A percentile compares a stretch with the other conserved stretches of the same genome.
Evolutionary conservation across 78 protist species (phyloP).

Genomic region (Chrysochromulina parva): DNA sequence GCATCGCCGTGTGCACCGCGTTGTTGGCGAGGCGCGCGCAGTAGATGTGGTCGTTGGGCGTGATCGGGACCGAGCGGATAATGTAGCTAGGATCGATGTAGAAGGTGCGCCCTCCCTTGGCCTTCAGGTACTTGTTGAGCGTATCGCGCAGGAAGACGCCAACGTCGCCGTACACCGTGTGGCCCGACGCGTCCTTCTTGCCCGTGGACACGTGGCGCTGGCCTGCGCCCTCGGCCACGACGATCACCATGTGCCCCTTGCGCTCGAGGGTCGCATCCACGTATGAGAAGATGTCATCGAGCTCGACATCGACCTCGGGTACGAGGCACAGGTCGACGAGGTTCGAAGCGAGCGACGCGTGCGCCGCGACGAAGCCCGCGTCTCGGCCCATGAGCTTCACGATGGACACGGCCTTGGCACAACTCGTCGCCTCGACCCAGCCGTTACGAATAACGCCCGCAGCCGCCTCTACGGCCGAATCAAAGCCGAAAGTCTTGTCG

Average conservation of each 20-base stretch:
- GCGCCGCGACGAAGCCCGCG: slow-evolving; percentile 65
- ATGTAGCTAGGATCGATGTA: slow-evolving; percentile 73
- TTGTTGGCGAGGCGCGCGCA: slow-evolving; percentile 47
- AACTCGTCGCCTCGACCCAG: neutral
- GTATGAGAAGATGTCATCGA: neutral
- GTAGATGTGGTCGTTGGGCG: slow-evolving; percentile 36
- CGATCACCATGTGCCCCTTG: slow-evolving; percentile 50
- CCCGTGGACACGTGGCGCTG: neutral
- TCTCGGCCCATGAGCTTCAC: slow-evolving; percentile 80
- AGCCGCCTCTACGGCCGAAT: slow-evolving; percentile 68
- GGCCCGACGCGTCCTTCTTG: slow-evolving; percentile 46
- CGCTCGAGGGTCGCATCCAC: neutral
- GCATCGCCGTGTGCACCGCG: slow-evolving; percentile 67
- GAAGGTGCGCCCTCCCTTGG: neutral
- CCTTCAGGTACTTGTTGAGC: neutral
- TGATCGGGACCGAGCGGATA: slow-evolving; percentile 52
- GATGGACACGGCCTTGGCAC: neutral
- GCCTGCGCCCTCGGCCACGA: slow-evolving; percentile 77
- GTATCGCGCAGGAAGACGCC: slow-evolving; percentile 13
- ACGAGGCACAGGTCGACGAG: slow-evolving; percentile 50
- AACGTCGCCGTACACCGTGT: slow-evolving; percentile 21
- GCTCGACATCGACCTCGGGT: slow-evolving; percentile 54
- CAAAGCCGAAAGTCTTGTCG: slow-evolving; percentile 64
- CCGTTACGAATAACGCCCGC: slow-evolving; percentile 11
- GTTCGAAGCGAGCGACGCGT: slow-evolving; percentile 56